These are phyloP conservation scores for Phyllosticta citrichinensis DNA, from an alignment of 2,329 filamentous ascomycete genomes.

Conservation along the genomic window DNA sequence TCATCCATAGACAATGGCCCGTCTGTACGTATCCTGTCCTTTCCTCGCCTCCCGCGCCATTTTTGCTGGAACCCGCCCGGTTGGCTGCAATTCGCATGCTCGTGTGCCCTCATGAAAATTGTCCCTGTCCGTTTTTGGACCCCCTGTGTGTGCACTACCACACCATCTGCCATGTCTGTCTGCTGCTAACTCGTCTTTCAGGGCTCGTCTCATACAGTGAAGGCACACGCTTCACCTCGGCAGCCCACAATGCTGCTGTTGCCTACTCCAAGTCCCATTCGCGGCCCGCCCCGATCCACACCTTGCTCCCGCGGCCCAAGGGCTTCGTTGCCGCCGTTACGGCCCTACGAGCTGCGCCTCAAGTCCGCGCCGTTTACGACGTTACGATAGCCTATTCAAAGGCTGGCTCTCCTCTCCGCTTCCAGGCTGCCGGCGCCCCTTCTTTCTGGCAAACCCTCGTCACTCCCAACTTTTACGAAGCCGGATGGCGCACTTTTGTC, in stretches of 20 bases:
- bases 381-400: slow-evolving; percentile 29
- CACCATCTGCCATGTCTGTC: not conserved
- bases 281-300: slow-evolving; percentile 42
- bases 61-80: not conserved
- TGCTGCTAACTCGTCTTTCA: slow-evolving; percentile 18
- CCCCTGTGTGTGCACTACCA: not conserved
- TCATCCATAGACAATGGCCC: slow-evolving; percentile 43
- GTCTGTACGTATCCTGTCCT: slow-evolving; percentile 41
- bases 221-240: slow-evolving; percentile 48
- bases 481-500: slow-evolving; percentile 22
- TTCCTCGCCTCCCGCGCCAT: slow-evolving; percentile 1
- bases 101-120: not conserved
- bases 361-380: slow-evolving; percentile 29
- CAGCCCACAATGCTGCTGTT: slow-evolving; percentile 42
- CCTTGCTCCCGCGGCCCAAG: slow-evolving; percentile 51
- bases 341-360: slow-evolving; percentile 33
- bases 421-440: slow-evolving; percentile 14
- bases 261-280: slow-evolving; percentile 43
- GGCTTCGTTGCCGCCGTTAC: slow-evolving; percentile 52
- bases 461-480: slow-evolving; percentile 14
- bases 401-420: slow-evolving; percentile 17
- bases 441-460: slow-evolving; percentile 23
- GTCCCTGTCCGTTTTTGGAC: not conserved
- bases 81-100: not conserved
- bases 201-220: slow-evolving; percentile 58